Evolutionary conservation across 176 grass and related monocot species (phyloP), one percentile per base, ranked within the genome.

Genomic region (Musa beccarii): DNA sequence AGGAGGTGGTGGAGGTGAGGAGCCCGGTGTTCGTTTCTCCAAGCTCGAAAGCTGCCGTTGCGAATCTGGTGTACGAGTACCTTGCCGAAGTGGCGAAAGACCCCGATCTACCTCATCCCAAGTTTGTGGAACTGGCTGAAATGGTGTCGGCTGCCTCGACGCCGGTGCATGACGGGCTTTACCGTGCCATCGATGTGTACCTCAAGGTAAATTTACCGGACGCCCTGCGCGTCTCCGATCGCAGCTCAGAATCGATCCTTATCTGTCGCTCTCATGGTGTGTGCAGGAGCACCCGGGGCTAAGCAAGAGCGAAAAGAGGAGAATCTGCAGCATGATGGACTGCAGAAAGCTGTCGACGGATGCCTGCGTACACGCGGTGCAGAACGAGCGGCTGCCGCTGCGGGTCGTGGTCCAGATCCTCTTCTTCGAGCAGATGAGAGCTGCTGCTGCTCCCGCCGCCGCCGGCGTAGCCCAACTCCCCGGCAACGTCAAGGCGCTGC

Each of bases 181-280:
- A 99, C 73, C 85, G 83, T 52, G 96, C 91, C 26, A 95, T 99
- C 79, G 96, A 99, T 74, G 88, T 92, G 86, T 99, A 92, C 87
- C 85, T 99, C 13, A 95, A 99, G 96, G 96, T 99, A 84, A 2
- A 43, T 21, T 52, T 22, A n/a, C 34, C 21, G 9, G 11, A 1
- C 20, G 24, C 63, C 23, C 0, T 68, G 34, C 11, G 16, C 66
- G 49, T 68, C 65, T 68, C 8, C 7, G 65, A 34, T 43, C 12
- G 14, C 12, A 34, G 2, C 34, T 43, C 4, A 43, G 34, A 43
- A 43, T 43, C 34, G 34, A 43, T 52, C 53, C 59, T 69, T 61
- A 23, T 17, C 15, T 51, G 67, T 13, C 51, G 16, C 29, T 10
- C 4, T 51, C 67, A 14, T 51, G 43, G 8, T 52, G 72, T 62